Percentiles rank a stretch among this genome's conserved stretches.
phyloP scores from a whole-genome alignment of 2,329 filamentous ascomycete genomes.

The Grosmannia huntii region DNA sequence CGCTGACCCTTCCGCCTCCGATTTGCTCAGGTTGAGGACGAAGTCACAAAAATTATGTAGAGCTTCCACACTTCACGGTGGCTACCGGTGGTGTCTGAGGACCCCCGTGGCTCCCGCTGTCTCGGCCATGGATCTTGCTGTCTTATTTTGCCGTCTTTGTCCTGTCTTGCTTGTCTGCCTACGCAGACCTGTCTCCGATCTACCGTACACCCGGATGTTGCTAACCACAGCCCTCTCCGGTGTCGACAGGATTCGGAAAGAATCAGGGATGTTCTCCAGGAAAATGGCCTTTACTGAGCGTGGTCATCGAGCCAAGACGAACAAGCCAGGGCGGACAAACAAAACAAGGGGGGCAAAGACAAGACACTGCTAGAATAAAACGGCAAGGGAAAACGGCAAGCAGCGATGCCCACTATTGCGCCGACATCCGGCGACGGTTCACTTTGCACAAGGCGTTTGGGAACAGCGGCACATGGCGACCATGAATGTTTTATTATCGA shows the following conservation, averaged over 20 bases:
- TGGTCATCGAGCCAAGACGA: not conserved
- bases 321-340: not conserved
- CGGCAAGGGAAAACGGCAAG: not conserved
- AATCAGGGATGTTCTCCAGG: not conserved
- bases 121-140: not conserved
- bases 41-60: conserved; percentile 80
- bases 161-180: not conserved
- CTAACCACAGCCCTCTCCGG: not conserved
- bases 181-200: not conserved
- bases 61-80: not conserved
- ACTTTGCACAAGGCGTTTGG: not conserved
- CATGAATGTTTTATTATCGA: not conserved
- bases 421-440: not conserved
- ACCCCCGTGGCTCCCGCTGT: not conserved
- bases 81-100: not conserved
- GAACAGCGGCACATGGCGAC: not conserved
- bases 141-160: not conserved
- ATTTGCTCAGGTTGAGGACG: conserved; percentile 64
- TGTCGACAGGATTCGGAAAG: not conserved
- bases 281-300: not conserved
- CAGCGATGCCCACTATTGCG: not conserved
- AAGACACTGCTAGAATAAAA: not conserved
- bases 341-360: not conserved
- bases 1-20: conserved; percentile 35
- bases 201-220: not conserved